Base-by-base conservation (phyloP, 1,139 yeast genomes). In the Debaryomyces sp. region DNA sequence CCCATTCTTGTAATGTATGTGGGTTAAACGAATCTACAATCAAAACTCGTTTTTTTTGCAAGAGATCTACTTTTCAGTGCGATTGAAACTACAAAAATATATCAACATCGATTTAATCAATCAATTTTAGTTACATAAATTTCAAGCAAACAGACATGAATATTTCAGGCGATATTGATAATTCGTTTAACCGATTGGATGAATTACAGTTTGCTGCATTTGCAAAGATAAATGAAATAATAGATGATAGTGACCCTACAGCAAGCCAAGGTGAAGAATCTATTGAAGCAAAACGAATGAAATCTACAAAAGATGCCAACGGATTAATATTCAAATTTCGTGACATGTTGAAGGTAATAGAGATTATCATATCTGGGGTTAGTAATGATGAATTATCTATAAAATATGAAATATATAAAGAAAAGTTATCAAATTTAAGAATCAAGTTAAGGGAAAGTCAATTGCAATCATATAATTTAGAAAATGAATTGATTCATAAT, bases 401-500 rank as follows among this genome's bases (percentile, higher is more conserved):
- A 1, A 23, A 45, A 12, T 46, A 40, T 36, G 61, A 60, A 21
- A 50, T 60, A 1, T 69, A 70, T 47, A 48, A 51, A 8, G 61
- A 59, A 29, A 69, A 66, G 49, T 51, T 62, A 8, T 40, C 38
- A 5, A 58, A 61, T 26, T 52, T 72, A 35, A 67, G 61, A 36
- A 44, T 50, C 5, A 58, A 61, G 35, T 57, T 69, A 5, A 61
- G 66, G 44, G 58, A 63, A 21, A 57, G 65, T 24, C 73, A 69
- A 48, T 44, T 71, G 39, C 53, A 54, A 26, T 59, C 68, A 1
- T 61, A 67, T 42, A 50, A 54, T 12, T 42, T 53, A 13, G 69
- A 70, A 44, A 63, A 61, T 42, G 65, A 63, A 15, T 47, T 56
- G n/a, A 57, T 63, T 7, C 76, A 71, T 50, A 53, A 60, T 41